Evolutionary conservation across 2,329 filamentous ascomycete species (phyloP).

Genomic region (Septoria petroselini): DNA sequence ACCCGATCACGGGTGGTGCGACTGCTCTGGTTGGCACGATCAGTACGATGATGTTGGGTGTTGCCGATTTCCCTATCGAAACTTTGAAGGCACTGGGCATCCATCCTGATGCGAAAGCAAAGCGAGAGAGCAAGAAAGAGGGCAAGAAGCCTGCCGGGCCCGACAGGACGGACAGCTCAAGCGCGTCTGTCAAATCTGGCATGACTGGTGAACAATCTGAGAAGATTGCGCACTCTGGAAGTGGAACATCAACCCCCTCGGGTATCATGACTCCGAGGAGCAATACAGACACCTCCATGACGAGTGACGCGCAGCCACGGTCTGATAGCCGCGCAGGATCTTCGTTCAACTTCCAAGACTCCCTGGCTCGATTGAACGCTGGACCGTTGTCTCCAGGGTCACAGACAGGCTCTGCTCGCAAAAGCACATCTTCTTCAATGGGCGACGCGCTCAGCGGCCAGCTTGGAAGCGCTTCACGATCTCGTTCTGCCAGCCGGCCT

Average conservation of each 20-base stretch:
- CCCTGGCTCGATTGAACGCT: constrained; percentile 29
- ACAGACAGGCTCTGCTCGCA: constrained; percentile 5
- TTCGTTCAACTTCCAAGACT: constrained; percentile 35
- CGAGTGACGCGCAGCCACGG: constrained; percentile 15
- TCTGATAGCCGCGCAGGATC: constrained; percentile 28
- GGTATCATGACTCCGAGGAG: constrained; percentile 18
- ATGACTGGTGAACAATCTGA: constrained; percentile 13
- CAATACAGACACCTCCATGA: constrained; percentile 14
- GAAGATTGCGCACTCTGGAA: constrained; percentile 1
- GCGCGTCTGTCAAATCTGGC: constrained; percentile 16
- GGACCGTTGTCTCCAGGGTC: constrained; percentile 25
- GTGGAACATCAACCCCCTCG: constrained; percentile 13
- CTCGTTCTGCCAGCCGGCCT: constrained; percentile 26
- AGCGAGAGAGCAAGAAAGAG: constrained; percentile 25
- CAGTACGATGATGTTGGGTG: constrained; percentile 73
- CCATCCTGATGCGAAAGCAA: constrained; percentile 37
- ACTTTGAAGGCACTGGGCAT: constrained; percentile 51
- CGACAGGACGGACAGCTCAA: constrained; percentile 14
- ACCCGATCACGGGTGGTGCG: constrained; percentile 74
- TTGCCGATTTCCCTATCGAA: constrained; percentile 67
- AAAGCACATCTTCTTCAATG: constrained; percentile 24
- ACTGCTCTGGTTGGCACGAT: constrained; percentile 79
- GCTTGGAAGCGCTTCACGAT: constrained; percentile 21
- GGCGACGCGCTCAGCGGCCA: constrained; percentile 28
- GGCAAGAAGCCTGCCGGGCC: constrained; percentile 20